These are phyloP conservation scores for Inonotus hispidus DNA, from an alignment of 1,284 basidiomycete species.

Conservation along the genomic window DNA sequence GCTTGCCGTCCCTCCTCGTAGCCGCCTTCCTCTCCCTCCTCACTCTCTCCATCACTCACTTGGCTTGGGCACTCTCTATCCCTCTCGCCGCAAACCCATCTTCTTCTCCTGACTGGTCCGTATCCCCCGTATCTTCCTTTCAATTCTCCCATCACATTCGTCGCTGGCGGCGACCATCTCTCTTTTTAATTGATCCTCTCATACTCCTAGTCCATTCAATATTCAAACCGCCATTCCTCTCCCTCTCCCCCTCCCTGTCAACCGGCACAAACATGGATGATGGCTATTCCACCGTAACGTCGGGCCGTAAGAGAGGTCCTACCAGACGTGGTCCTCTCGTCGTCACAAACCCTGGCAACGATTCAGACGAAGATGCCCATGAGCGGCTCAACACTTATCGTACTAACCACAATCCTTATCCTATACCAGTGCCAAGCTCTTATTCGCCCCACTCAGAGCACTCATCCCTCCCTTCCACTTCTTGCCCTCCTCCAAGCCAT, in stretches of 20 bases:
- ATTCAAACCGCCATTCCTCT: not conserved
- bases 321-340: slow-evolving; percentile 14
- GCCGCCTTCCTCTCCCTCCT: slow-evolving; percentile 1
- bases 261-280: not conserved
- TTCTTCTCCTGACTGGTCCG: not conserved
- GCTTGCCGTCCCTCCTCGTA: not conserved
- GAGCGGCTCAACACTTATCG: slow-evolving; percentile 1
- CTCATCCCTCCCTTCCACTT: slow-evolving; percentile 12
- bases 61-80: not conserved
- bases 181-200: not conserved
- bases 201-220: not conserved
- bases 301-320: slow-evolving; percentile 12
- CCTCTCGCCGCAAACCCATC: not conserved
- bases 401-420: not conserved
- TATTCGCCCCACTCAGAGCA: slow-evolving; percentile 18
- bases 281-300: slow-evolving; percentile 3
- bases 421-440: slow-evolving; percentile 13
- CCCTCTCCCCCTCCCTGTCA: not conserved
- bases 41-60: not conserved
- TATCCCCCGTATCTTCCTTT: not conserved
- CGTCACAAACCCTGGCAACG: slow-evolving; percentile 20
- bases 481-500: slow-evolving; percentile 10
- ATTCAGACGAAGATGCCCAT: slow-evolving; percentile 18
- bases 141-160: not conserved
- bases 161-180: not conserved